Evolutionary conservation across 352 stramenopile species (phyloP).

Genomic region (Pythium inflatum): DNA sequence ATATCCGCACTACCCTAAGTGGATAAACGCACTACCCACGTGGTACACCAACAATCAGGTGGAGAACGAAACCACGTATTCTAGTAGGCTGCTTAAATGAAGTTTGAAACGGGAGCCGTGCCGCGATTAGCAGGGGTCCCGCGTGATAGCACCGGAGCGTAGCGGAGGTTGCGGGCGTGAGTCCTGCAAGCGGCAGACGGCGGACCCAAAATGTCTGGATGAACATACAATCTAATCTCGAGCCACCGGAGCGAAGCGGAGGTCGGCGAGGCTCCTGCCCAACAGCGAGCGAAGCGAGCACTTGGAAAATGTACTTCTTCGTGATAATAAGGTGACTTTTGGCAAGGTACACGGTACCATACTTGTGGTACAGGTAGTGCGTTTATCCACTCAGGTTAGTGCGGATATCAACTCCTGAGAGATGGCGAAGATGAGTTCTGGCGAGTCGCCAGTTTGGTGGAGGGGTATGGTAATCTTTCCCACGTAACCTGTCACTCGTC

Average conservation of each 20-base stretch:
- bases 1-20: background rate
- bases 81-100: no score
- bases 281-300: no score
- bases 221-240: slow-evolving; percentile 3
- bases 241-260: no score
- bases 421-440: no score
- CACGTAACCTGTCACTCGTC: no score
- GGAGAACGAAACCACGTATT: background rate
- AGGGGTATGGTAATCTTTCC: no score
- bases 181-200: slow-evolving; percentile 1
- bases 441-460: no score
- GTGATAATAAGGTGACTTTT: background rate
- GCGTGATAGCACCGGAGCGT: slow-evolving; percentile 8
- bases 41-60: background rate
- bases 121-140: slow-evolving; percentile 14
- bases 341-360: background rate
- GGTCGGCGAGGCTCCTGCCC: no score
- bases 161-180: slow-evolving; percentile 11
- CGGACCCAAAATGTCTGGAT: background rate
- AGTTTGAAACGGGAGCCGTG: no score
- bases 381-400: background rate
- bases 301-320: background rate
- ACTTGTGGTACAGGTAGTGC: background rate
- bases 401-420: background rate
- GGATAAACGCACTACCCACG: background rate